Base-by-base conservation (phyloP, 345 rosid species). In the Salix viminalis region DNA sequence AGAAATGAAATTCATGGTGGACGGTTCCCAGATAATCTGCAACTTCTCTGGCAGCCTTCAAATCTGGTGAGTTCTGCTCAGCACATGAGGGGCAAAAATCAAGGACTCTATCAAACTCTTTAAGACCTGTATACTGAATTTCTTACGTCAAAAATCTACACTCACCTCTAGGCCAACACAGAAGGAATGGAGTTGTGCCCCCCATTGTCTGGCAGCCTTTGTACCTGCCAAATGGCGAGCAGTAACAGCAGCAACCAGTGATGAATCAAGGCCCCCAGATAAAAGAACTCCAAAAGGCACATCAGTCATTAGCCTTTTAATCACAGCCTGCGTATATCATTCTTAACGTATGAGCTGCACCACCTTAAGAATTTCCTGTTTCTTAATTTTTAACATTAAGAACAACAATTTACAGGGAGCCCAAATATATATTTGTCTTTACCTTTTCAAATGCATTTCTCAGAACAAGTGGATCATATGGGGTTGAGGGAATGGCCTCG, bases 241-340 rank as follows among this genome's bases (percentile, higher is more conserved):
- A 13, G 97, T 90, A 73, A 95, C 84, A 3, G 99, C 79, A 34
- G 99, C 97, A 61, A 95, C 99, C 71, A 95, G 78, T 0, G 99
- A 95, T 56, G 97, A 95, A 84, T 95, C 99, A 52, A 95, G 88
- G 15, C 99, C 99, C 37, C 99, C 99, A 12, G 99, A 95, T 26
- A 95, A 89, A 65, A 95, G 82, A 73, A 95, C 99, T 76, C 97
- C 98, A 5, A 93, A 93, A 16, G 99, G 98, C 48, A 93, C 98
- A 76, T 95, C 98, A 69, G 90, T 90, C 99, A 95, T 93, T 54
- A 95, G 83, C 87, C 99, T 89, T 80, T 93, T 95, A 76, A 81
- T 83, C 79, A 95, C 99, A 84, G 98, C 98, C 99, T 95, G 73
- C 28, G 83, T 2, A 64, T 44, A 77, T 39, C 15, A 7, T 41